These are phyloP conservation scores for Achaetomium macrosporum DNA, from an alignment of 2,329 filamentous ascomycete species.

Conservation along the genomic window DNA sequence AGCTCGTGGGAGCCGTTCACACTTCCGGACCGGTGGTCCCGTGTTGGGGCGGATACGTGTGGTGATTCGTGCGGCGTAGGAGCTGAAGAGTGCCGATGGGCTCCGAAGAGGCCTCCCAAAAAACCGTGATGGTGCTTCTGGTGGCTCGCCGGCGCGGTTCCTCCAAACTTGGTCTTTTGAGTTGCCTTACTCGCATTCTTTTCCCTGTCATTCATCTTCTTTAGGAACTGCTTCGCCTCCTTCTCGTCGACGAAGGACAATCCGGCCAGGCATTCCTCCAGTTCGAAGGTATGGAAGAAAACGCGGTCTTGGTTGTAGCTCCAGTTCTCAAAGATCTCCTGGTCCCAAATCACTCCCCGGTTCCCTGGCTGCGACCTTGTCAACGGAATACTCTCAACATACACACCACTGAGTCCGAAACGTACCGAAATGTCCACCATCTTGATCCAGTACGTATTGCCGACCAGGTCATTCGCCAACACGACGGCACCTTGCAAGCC, in stretches of 20 bases:
- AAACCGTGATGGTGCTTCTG: slow-evolving; percentile 41
- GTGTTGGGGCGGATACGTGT: slow-evolving; percentile 34
- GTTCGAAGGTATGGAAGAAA: slow-evolving; percentile 96
- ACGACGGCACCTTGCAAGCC: slow-evolving; percentile 88
- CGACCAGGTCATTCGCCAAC: slow-evolving; percentile 87
- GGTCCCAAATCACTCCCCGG: slow-evolving; percentile 89
- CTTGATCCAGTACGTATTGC: slow-evolving; percentile 96
- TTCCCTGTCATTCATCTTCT: slow-evolving; percentile 94
- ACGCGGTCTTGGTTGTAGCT: slow-evolving; percentile 93
- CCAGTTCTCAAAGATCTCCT: slow-evolving; percentile 95
- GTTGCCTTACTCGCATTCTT: slow-evolving; percentile 93
- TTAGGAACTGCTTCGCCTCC: slow-evolving; percentile 92
- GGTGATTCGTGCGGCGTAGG: slow-evolving; percentile 54
- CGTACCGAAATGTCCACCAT: slow-evolving; percentile 91
- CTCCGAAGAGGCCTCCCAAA: slow-evolving; percentile 56
- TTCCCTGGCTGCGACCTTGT: slow-evolving; percentile 54
- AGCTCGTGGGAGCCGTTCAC: slow-evolving; percentile 36
- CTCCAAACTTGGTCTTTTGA: slow-evolving; percentile 67
- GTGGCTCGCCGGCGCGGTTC: slow-evolving; percentile 33
- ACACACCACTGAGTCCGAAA: slow-evolving; percentile 20
- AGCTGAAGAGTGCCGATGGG: slow-evolving; percentile 55
- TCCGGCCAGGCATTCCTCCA: slow-evolving; percentile 84
- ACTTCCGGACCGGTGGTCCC: slow-evolving; percentile 38
- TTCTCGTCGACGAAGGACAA: slow-evolving; percentile 95
- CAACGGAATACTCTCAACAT: slow-evolving; percentile 9